Base-by-base conservation (phyloP, 352 stramenopile genomes). In the Aphanomyces euteiches region DNA sequence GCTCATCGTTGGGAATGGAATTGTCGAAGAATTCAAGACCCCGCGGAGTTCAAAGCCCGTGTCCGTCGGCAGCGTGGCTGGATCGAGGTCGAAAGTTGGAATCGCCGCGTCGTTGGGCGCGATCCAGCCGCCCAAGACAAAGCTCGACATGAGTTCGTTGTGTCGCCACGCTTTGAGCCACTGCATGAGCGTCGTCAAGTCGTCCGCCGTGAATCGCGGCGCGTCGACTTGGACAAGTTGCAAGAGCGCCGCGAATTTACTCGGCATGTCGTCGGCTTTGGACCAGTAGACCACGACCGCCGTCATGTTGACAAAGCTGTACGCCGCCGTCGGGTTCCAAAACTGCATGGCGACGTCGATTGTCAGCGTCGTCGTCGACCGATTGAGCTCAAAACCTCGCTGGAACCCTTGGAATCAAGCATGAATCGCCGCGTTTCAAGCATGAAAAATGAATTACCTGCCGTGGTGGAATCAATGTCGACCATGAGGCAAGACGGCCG, bases 71-170 rank as follows among this genome's bases (percentile, higher is more conserved):
- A 45, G 12, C 6, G 43, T 37, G 15, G 8, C 21, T 8, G 64
- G 64, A 63, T 70, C 47, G 4, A 70, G 19, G 36, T 61, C 53
- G 34, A 70, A 70, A 10, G 54, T 61, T 47, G 47, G 43, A n/a
- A 56, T 63, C 43, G 47, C 2, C 2, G 64, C 38, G n/a, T 54
- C 61, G 36, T 19, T 61, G 21, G 64, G 64, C 47, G 53, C 40
- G 40, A 70, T 19, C 64, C 64, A 70, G 34, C 53, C 43, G 15
- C 13, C n/a, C n/a, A 63, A n/a, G 28, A 56, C 64, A 58, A 64
- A 70, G n/a, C 59, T 39, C 39, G 64, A 60, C 64, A 70, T 70
- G 64, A 70, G 64, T 12, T 70, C 10, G 21, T 70, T 70, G 48
- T 47, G 38, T n/a, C 47, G 48, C 64, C 64, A 70, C 37, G 37